Evolutionary conservation across 148 eudicot genomes (phyloP), one percentile per base, ranked within the genome.

Genomic region (Amaranthus hypochondriacus): DNA sequence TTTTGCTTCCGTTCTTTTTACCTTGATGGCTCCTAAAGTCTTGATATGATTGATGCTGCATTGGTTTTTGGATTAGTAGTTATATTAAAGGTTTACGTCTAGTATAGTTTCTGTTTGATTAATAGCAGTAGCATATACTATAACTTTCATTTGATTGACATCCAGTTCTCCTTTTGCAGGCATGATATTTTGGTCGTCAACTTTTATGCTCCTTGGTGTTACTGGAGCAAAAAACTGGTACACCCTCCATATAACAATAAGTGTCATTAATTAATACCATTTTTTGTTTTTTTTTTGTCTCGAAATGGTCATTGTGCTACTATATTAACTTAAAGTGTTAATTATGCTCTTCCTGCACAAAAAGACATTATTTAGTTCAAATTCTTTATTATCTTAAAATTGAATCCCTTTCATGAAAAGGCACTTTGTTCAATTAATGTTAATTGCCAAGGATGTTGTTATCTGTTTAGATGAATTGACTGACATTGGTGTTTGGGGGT

Each of bases 151-250:
- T 57, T 70, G 42, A 66, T 63, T 69, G 55, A 81, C 66, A 15
- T 13, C 48, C 28, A 21, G 65, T 46, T 60, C 76, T 75, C 61
- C 58, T 73, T 83, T 77, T 83, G 69, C 89, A 93, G 98, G 77
- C 82, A 92, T 84, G 87, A 81, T 51, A 87, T 92, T 71, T 69
- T 92, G 86, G 87, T 88, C 21, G 93, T 92, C 76, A 92, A 92
- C 81, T 92, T 92, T 76, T 90, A 54, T 83, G 97, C 97, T 78
- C 97, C 97, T 65, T 92, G 97, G 97, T 92, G 97, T 79, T 78
- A 71, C 66, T 92, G 97, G 96, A 90, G 98, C 83, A 89, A 87
- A 54, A 86, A 88, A 68, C 79, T 95, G 96, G 98, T 95, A 81
- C 15, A 48, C 54, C 43, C 55, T 66, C 55, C 43, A 66, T 15